These are phyloP conservation scores for Lagerstroemia speciosa DNA, from an alignment of 345 rosid species.

Conservation along the genomic window DNA sequence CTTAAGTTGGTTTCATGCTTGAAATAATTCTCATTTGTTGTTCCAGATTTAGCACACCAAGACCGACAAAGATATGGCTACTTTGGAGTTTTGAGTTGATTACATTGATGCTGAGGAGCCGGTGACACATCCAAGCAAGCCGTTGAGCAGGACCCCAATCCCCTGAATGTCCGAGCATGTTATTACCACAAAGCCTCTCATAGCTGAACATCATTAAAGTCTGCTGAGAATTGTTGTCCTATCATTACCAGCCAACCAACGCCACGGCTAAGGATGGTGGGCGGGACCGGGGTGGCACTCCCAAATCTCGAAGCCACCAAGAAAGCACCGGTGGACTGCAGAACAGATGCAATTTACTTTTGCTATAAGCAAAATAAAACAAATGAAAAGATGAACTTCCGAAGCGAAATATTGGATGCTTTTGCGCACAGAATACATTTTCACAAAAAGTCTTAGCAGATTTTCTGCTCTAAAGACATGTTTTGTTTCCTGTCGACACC, in stretches of 20 bases:
- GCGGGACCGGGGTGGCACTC: conserved; percentile 64
- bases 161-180: background rate
- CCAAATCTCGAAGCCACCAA: conserved; percentile 60
- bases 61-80: background rate
- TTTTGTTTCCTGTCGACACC: too few relatives aligned
- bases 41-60: background rate
- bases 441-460: background rate
- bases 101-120: conserved; percentile 2
- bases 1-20: background rate
- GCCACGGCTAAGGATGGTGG: conserved; percentile 60
- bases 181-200: background rate
- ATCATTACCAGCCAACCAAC: conserved; percentile 55
- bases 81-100: background rate
- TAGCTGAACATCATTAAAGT: background rate
- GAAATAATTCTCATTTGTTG: background rate
- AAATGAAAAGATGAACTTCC: too few relatives aligned
- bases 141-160: background rate
- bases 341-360: conserved; percentile 1
- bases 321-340: conserved; percentile 58
- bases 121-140: background rate
- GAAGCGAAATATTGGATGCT: too few relatives aligned
- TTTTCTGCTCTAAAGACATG: too few relatives aligned
- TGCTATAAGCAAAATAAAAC: conserved; percentile 1
- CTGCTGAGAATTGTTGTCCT: background rate
- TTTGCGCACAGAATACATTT: too few relatives aligned